Evolutionary conservation across 495 filamentous ascomycete genomes (phyloP), one percentile per base, ranked within the genome.

Genomic region (Corynascus novoguineensis): DNA sequence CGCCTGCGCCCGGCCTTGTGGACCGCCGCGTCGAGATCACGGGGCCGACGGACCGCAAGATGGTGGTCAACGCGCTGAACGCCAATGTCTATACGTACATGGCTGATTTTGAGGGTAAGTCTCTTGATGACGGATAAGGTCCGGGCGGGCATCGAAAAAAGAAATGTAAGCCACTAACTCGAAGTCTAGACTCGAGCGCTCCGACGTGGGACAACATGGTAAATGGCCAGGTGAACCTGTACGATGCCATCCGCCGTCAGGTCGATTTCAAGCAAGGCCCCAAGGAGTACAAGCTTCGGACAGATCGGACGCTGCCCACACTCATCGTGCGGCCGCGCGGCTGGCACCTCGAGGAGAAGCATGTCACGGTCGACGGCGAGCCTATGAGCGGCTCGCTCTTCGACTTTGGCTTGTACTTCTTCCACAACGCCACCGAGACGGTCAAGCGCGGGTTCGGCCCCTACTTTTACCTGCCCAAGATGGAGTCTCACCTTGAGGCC

Each of bases 201-300:
- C 93, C 93, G 29, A 97, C 93, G 24, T 99, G 93, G 93, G 90
- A 96, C 47, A 99, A 97, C 80, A 97, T 99, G 92, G 83, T 97
- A 76, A 93, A 93, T 69, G 93, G 93, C 52, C 93, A 99, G 78
- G 85, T 97, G 51, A 99, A 99, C 78, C 80, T 99, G 57, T 96
- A 97, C 77, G 93, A 99, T 66, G 95, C 95, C 53, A 88, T 96
- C 64, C 90, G 93, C 57, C 85, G 85, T 55, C 88, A 96, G 74
- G 83, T 97, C 63, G 93, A 99, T 78, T 97, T 97, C 81, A 95
- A 95, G 78, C 86, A 89, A 64, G 91, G 90, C 50, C 79, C 82
- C 61, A 99, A 97, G 75, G 90, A 93, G 61, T 99, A 99, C 78
- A 97, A 97, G 75, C 84, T 99, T 32, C 88, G 95, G 32, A 96